These are phyloP conservation scores for Bipolaris zeicola DNA, from an alignment of 2,329 filamentous ascomycete species.

Conservation along the genomic window DNA sequence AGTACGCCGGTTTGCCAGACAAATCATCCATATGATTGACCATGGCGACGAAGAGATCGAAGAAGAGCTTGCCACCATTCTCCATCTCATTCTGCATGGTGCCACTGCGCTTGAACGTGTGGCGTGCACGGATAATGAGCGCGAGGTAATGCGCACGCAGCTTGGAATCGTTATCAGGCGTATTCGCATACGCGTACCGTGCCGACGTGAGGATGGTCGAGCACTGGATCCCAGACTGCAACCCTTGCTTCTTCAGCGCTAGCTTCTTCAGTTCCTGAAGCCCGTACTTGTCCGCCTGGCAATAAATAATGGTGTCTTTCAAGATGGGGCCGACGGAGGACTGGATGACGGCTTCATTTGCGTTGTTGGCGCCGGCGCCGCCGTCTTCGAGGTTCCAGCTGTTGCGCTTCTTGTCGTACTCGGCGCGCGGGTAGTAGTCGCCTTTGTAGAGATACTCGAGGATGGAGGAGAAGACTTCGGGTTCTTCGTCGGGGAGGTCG, in stretches of 20 bases:
- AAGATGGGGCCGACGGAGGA: constrained; percentile 69
- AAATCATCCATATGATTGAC: constrained; percentile 75
- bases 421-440: constrained; percentile 83
- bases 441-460: constrained; percentile 94
- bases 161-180: constrained; percentile 88
- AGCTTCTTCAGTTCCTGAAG: constrained; percentile 84
- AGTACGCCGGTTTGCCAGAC: constrained; percentile 37
- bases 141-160: constrained; percentile 89
- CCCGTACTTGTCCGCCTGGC: constrained; percentile 81
- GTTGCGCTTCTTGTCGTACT: constrained; percentile 80
- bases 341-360: constrained; percentile 61
- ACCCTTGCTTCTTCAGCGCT: constrained; percentile 84
- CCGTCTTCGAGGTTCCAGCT: constrained; percentile 80
- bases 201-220: constrained; percentile 84
- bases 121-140: constrained; percentile 84
- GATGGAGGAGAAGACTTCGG: constrained; percentile 87
- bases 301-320: constrained; percentile 91
- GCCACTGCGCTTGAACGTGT: constrained; percentile 89
- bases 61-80: constrained; percentile 84
- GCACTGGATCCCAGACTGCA: constrained; percentile 82
- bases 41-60: constrained; percentile 90
- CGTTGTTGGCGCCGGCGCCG: constrained; percentile 43
- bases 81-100: constrained; percentile 98
- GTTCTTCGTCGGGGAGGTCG: constrained; percentile 81
- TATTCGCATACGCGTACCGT: constrained; percentile 88